Percentiles rank a stretch among this genome's conserved stretches.
Evolutionary conservation across 2,329 filamentous ascomycete genomes (phyloP).

Genomic region (Ceratocystis huliohia): DNA sequence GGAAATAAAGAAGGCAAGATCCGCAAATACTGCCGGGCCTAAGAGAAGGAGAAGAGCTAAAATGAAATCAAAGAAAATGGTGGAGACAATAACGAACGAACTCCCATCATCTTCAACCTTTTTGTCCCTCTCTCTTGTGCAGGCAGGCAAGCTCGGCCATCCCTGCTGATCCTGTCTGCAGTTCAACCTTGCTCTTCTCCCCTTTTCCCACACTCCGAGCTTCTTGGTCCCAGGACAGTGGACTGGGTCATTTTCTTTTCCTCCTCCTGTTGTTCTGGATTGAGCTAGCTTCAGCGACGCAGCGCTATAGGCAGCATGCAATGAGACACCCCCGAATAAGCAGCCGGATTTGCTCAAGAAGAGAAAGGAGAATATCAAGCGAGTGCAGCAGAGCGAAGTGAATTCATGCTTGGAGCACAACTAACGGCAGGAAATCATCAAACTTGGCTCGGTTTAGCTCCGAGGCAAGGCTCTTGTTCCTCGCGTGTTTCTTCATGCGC

Average conservation of each 20-base stretch:
- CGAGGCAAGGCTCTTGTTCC: background rate
- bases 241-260: background rate
- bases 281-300: background rate
- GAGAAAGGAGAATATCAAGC: background rate
- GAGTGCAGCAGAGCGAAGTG: background rate
- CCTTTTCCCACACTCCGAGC: background rate
- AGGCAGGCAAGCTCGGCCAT: background rate
- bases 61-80: background rate
- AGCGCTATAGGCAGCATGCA: background rate
- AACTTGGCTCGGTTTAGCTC: too few species aligned
- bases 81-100: background rate
- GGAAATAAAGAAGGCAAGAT: background rate
- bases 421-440: background rate
- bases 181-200: background rate
- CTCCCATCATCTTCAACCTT: background rate
- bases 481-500: background rate
- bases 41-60: background rate
- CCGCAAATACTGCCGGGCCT: too few species aligned
- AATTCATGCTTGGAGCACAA: background rate
- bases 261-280: background rate
- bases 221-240: conserved; percentile 3
- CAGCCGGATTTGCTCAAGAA: background rate
- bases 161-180: background rate
- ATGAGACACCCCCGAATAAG: background rate
- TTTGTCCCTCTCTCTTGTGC: background rate